Conservation (phyloP, 164 flowering plant genomes). For the Brasenia schreberi region DNA sequence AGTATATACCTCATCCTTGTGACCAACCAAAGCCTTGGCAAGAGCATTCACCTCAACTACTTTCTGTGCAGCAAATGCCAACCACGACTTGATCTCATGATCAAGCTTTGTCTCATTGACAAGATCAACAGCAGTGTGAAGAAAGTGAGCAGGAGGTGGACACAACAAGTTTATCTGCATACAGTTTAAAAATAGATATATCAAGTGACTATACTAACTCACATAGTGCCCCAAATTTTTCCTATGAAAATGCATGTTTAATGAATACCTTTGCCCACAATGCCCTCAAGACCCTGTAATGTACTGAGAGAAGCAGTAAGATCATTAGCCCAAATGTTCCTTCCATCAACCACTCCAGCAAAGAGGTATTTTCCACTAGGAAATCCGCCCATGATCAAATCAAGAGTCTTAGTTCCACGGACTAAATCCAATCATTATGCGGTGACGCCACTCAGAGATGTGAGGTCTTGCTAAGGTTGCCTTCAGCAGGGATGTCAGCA, state of each 20-base stretch:
- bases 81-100: constrained; percentile 61
- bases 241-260: background rate
- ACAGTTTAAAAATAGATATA: background rate
- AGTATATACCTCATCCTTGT: constrained; percentile 74
- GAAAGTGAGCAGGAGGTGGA: constrained; percentile 72
- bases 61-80: constrained; percentile 69
- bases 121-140: constrained; percentile 75
- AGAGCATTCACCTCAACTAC: constrained; percentile 57
- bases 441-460: constrained; percentile 46
- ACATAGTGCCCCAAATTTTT: background rate
- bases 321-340: constrained; percentile 77
- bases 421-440: constrained; percentile 55
- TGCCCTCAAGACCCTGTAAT: constrained; percentile 37
- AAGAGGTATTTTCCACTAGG: constrained; percentile 52
- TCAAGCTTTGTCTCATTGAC: constrained; percentile 67
- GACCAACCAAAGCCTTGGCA: constrained; percentile 62
- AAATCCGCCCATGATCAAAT: constrained; percentile 39
- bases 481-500: constrained; percentile 13
- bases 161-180: constrained; percentile 58
- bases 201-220: background rate
- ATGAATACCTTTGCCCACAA: constrained; percentile 60
- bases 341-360: constrained; percentile 77
- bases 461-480: constrained; percentile 21
- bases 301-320: constrained; percentile 41
- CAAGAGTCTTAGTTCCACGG: constrained; percentile 59